Conservation (phyloP, 2,329 filamentous ascomycete genomes). For the Paecilomyces variotii region DNA sequence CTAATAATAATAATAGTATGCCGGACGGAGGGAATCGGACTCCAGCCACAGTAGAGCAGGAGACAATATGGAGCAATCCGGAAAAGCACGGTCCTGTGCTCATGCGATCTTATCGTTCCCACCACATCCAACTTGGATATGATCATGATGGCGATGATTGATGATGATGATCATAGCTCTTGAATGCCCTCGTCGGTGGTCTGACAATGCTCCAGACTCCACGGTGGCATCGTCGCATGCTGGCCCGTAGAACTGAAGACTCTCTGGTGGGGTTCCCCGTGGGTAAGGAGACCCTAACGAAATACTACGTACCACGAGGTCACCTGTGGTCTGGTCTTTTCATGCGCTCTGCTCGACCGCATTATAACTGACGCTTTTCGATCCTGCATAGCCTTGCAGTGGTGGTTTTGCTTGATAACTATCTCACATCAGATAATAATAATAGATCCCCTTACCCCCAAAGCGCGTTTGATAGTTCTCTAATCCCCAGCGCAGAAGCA, state of each 20-base stretch:
- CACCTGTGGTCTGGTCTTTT: neutral
- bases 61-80: neutral
- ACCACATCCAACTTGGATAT: neutral
- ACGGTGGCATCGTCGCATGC: neutral
- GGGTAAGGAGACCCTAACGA: neutral
- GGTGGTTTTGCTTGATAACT: neutral
- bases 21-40: neutral
- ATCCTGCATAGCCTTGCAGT: neutral
- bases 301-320: neutral
- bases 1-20: neutral
- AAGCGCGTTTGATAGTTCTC: neutral
- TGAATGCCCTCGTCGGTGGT: neutral
- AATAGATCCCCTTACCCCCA: neutral
- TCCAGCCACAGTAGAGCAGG: neutral
- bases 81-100: neutral
- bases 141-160: neutral
- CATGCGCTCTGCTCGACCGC: neutral
- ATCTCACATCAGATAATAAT: neutral
- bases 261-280: neutral
- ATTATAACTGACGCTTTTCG: neutral
- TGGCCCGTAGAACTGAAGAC: neutral
- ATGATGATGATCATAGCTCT: neutral
- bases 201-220: neutral
- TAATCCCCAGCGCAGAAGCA: neutral
- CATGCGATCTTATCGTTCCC: too few relatives aligned